Conservation (phyloP, 2,329 filamentous ascomycete genomes). For the Cordyceps fumosorosea region DNA sequence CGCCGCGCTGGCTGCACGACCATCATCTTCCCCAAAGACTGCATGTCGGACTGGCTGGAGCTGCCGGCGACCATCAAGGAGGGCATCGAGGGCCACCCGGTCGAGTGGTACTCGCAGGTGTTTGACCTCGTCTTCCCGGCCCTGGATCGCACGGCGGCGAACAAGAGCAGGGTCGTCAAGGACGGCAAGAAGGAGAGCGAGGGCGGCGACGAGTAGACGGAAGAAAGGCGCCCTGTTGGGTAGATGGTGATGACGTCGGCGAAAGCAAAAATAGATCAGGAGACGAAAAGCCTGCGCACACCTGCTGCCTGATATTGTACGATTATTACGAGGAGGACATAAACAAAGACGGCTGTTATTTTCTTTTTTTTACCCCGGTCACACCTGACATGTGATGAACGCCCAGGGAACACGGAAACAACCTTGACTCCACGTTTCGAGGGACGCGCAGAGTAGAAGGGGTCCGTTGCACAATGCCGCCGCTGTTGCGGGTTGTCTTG, state of each 20-base stretch:
- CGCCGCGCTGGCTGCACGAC: slow-evolving; percentile 85
- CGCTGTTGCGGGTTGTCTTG: no score
- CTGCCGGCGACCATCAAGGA: slow-evolving; percentile 98
- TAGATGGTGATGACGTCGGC: neutral
- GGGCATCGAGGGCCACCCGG: slow-evolving; percentile 84
- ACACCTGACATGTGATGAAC: neutral
- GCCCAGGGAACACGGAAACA: no score
- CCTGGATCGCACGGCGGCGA: slow-evolving; percentile 66
- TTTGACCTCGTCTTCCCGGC: slow-evolving; percentile 86
- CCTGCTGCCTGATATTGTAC: neutral
- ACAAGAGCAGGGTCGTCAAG: slow-evolving; percentile 60
- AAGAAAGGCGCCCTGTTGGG: no score
- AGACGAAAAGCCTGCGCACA: neutral
- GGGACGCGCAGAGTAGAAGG: no score
- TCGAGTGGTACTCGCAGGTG: slow-evolving; percentile 89
- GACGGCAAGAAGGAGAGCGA: slow-evolving; percentile 43
- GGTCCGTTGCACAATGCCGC: no score
- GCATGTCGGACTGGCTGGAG: slow-evolving; percentile 95
- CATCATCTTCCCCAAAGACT: slow-evolving; percentile 92
- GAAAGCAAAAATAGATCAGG: neutral
- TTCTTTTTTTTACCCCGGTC: neutral
- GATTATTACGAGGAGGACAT: neutral
- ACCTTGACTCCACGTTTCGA: no score
- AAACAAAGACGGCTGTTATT: no score
- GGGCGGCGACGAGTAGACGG: slow-evolving; percentile 23